Conservation (phyloP, 2,329 filamentous ascomycete genomes). For the Aspergillus awamori region DNA sequence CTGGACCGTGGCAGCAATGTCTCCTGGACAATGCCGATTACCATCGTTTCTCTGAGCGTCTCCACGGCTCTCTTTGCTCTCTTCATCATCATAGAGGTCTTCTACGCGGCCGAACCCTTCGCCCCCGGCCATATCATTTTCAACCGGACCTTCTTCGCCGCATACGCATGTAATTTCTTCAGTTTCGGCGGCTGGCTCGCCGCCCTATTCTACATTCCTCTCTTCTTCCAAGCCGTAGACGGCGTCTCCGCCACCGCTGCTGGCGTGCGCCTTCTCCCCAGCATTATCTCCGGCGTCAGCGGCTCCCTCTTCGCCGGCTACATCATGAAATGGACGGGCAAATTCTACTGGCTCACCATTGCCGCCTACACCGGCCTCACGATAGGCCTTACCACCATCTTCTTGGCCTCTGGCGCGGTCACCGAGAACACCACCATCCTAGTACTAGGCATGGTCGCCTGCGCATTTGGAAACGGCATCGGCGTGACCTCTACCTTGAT, state of each 20-base stretch:
- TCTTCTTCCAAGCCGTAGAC: constrained; percentile 76
- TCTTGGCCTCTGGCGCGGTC: constrained; percentile 60
- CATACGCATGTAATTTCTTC: constrained; percentile 74
- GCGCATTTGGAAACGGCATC: constrained; percentile 58
- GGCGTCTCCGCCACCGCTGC: constrained; percentile 65
- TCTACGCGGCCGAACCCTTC: constrained; percentile 70
- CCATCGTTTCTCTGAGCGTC: constrained; percentile 60
- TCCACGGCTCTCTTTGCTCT: constrained; percentile 62
- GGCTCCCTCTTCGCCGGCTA: constrained; percentile 68
- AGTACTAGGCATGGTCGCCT: constrained; percentile 59
- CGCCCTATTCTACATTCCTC: constrained; percentile 71
- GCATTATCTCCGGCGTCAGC: constrained; percentile 62
- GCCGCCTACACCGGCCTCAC: constrained; percentile 57
- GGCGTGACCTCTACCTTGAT: constrained; percentile 74
- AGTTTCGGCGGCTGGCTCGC: constrained; percentile 63
- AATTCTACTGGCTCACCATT: constrained; percentile 71
- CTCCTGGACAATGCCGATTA: constrained; percentile 64
- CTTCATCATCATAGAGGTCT: constrained; percentile 71
- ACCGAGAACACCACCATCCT: constrained; percentile 55
- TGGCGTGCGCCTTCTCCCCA: constrained; percentile 68
- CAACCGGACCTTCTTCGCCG: constrained; percentile 65
- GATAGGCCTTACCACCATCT: constrained; percentile 58
- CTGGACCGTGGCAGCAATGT: constrained; percentile 74
- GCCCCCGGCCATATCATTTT: constrained; percentile 75
- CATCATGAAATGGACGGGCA: constrained; percentile 70